Evolutionary conservation across 768 basidiomycete genomes (phyloP), one percentile per base, ranked within the genome.

Genomic region (Lactarius quietus): DNA sequence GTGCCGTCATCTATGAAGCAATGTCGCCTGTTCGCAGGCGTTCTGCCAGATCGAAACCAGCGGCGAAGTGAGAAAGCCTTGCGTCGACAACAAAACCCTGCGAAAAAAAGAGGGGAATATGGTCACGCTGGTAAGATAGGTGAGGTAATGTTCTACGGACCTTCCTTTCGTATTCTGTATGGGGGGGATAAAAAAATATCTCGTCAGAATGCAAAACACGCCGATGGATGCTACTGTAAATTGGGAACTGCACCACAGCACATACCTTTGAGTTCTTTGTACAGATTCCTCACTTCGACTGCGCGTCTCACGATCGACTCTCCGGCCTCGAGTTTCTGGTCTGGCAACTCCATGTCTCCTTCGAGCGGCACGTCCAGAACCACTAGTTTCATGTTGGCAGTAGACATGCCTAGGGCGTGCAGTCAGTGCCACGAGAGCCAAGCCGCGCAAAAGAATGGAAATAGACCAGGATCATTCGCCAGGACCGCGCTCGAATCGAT

Each of bases 351-450:
- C 67, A 96, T 77, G 70, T 83, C 75, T 66, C 84, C 85, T n/a
- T 83, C 79, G 61, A 98, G 78, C 38, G 79, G 74, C 52, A 93
- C 89, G 64, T 83, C 81, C 33, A 95, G 79, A 20, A 88, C 80
- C 55, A 93, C 86, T 26, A 97, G 83, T 71, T 92, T 88, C 92
- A 95, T 95, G 73, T 91, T 96, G 15, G 95, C 91, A 52, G 87
- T 93, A 23, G 92, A 90, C 94, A 98, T 95, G 12, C 95, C 94
- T 92, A 26, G 59, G 28, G 17, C 26, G 33, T 45, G 48, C 33
- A 33, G 26, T 52, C 53, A 35, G 68, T 59, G 29, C 59, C 41
- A 62, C n/a, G 48, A 55, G 65, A 51, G 43, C 33, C 28, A 66
- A 55, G 61, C 38, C 45, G 59, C 59, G 36, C 15, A 45, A 52